Evolutionary conservation across 108 stramenopile genomes (phyloP).

Genomic region (Pseudonitzschia pungens): DNA sequence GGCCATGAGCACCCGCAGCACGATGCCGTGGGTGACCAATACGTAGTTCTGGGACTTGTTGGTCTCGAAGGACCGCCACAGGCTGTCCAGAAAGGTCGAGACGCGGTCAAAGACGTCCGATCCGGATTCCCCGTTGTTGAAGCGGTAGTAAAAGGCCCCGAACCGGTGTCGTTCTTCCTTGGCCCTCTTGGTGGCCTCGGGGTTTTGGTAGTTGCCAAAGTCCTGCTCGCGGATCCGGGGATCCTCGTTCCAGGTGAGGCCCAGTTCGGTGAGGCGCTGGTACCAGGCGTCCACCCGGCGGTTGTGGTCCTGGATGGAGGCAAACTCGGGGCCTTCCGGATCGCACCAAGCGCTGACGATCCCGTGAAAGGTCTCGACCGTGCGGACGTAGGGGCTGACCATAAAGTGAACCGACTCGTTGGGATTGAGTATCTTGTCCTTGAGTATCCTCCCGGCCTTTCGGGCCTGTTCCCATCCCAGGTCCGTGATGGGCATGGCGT

Average conservation of each 20-base stretch:
- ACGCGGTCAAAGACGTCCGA: constrained; percentile 91
- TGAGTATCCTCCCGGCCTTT: constrained; percentile 62
- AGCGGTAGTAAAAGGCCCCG: constrained; percentile 88
- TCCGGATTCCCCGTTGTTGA: constrained; percentile 89
- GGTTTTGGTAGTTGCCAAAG: constrained; percentile 81
- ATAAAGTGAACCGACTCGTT: constrained; percentile 79
- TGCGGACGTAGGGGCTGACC: constrained; percentile 82
- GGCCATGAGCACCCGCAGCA: constrained; percentile 84
- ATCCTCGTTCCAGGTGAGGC: constrained; percentile 86
- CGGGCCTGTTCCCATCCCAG: constrained; percentile 85
- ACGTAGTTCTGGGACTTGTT: constrained; percentile 70
- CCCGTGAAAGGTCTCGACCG: constrained; percentile 90
- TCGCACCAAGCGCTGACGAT: constrained; percentile 82
- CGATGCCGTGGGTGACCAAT: constrained; percentile 87
- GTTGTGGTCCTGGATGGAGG: constrained; percentile 44
- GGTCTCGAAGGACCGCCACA: constrained; percentile 88
- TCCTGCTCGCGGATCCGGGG: constrained; percentile 90
- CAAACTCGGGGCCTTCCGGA: constrained; percentile 58
- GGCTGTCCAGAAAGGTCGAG: constrained; percentile 82
- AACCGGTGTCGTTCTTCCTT: constrained; percentile 78
- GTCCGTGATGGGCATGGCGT: constrained; percentile 76
- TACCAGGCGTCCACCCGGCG: constrained; percentile 79
- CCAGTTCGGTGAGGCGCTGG: constrained; percentile 60
- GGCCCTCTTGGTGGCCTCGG: constrained; percentile 55
- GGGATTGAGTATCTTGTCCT: constrained; percentile 42